Percentiles rank a stretch among this genome's conserved stretches.
These are phyloP conservation scores for Fusarium goolgardi DNA, from an alignment of 2,329 filamentous ascomycete genomes.

Conservation along the genomic window DNA sequence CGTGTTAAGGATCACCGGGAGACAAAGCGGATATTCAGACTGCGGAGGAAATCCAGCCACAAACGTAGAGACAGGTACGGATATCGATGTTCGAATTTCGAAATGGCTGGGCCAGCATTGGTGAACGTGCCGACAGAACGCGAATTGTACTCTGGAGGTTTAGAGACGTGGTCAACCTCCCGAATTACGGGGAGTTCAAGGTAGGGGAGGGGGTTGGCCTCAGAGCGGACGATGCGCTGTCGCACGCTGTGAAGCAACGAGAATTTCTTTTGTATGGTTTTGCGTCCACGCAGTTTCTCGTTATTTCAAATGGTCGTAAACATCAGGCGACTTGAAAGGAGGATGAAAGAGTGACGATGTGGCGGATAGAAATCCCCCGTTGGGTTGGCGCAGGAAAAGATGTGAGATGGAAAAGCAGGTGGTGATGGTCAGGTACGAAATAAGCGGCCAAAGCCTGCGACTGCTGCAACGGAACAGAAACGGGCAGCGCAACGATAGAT, in stretches of 20 bases:
- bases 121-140: constrained; percentile 43
- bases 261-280: constrained; percentile 30
- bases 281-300: constrained; percentile 33
- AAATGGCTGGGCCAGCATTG: constrained; percentile 61
- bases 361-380: constrained; percentile 37
- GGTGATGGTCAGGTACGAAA: constrained; percentile 38
- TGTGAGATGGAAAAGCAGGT: constrained; percentile 39
- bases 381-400: constrained; percentile 35
- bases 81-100: constrained; percentile 52
- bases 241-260: constrained; percentile 33
- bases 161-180: constrained; percentile 50
- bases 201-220: constrained; percentile 42
- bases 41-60: constrained; percentile 42
- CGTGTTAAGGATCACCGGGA: constrained; percentile 36
- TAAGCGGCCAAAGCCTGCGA: constrained; percentile 34
- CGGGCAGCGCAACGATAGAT: constrained; percentile 29
- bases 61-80: constrained; percentile 47
- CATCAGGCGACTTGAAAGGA: constrained; percentile 21
- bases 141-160: constrained; percentile 47
- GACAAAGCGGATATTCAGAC: constrained; percentile 26
- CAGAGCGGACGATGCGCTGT: constrained; percentile 39
- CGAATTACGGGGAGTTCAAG: constrained; percentile 46
- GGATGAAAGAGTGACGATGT: constrained; percentile 39
- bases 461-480: constrained; percentile 32
- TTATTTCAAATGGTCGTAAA: constrained; percentile 14